Evolutionary conservation across 768 basidiomycete genomes (phyloP).

Genomic region (Boletus reticulatus): DNA sequence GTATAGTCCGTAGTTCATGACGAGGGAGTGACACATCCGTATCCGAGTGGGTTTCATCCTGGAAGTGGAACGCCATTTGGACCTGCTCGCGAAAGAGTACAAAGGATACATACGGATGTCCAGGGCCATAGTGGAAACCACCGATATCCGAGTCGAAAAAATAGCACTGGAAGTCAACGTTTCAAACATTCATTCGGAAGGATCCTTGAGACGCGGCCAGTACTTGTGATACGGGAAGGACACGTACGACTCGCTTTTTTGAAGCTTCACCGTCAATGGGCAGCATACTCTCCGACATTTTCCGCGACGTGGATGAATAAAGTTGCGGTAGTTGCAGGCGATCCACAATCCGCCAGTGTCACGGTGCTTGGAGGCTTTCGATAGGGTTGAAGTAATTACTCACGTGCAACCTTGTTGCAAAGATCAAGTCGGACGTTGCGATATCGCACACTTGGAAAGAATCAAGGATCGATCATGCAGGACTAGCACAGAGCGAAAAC

Average conservation of each 20-base stretch:
- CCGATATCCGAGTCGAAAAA: slow-evolving; percentile 99
- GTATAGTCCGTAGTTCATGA: slow-evolving; percentile 99
- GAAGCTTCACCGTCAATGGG: slow-evolving; percentile 69
- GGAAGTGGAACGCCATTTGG: background rate
- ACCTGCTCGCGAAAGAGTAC: background rate
- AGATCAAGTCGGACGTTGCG: background rate
- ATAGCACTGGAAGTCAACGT: slow-evolving; percentile 67
- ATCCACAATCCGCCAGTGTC: background rate
- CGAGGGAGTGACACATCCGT: slow-evolving; percentile 98
- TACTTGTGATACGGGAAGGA: background rate
- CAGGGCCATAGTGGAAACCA: slow-evolving; percentile 98
- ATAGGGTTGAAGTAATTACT: background rate
- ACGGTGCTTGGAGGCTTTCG: background rate
- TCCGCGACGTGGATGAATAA: background rate
- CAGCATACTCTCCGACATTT: slow-evolving; percentile 45
- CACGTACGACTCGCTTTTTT: slow-evolving; percentile 85
- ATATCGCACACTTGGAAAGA: background rate
- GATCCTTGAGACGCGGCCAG: slow-evolving; percentile 3
- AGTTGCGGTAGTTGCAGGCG: background rate
- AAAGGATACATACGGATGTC: slow-evolving; percentile 71
- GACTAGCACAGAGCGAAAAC: slow-evolving; percentile 5
- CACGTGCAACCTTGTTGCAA: slow-evolving; percentile 17
- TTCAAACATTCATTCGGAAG: slow-evolving; percentile 3
- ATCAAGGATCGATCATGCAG: background rate
- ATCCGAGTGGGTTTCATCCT: slow-evolving; percentile 98